Evolutionary conservation across 768 basidiomycete species (phyloP), one percentile per base, ranked within the genome.

Genomic region (Phanerodontia chrysosporium): DNA sequence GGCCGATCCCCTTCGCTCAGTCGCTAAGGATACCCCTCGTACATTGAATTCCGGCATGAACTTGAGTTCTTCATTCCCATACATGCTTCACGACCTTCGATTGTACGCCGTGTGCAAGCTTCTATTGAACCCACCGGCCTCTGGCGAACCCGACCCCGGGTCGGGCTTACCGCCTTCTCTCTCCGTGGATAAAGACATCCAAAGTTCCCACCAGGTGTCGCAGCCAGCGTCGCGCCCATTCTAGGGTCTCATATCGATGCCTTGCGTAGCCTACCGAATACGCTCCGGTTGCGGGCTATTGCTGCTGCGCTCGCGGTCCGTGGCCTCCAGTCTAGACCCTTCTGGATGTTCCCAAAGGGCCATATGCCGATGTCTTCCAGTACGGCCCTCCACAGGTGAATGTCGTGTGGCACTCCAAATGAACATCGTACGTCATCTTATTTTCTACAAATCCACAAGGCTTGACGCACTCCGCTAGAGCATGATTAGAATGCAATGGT

Each of bases 241-340:
- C 32, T 39, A n/a, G 35, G 22, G 22, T 6, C 27, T 53, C 52
- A 22, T 53, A 53, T 53, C 52, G 52, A 53, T 53, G 52, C 14
- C 16, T 9, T 12, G 52, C 35, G 28, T 35, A 22, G 51, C 29
- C 51, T 51, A 35, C 51, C 30, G 29, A 30, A 30, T 6, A 30
- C 29, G 22, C 12, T 51, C 13, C 21, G 18, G 5, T 2, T 16
- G 32, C 10, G 16, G 51, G 32, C 32, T 51, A n/a, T 30, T 21
- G 51, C 29, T 32, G 29, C 51, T 14, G 21, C 29, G n/a, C n/a
- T n/a, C n/a, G 51, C n/a, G 29, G 51, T 36, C 51, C 18, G n/a
- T 18, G 39, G 8, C 18, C 18, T 42, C 39, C 39, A 51, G 51
- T 51, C 51, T 22, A 51, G 51, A 35, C 51, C 22, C 28, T 51